Evolutionary conservation across 2,329 filamentous ascomycete genomes (phyloP), one percentile per base, ranked within the genome.

Genomic region (Sphaerostilbella broomeana): DNA sequence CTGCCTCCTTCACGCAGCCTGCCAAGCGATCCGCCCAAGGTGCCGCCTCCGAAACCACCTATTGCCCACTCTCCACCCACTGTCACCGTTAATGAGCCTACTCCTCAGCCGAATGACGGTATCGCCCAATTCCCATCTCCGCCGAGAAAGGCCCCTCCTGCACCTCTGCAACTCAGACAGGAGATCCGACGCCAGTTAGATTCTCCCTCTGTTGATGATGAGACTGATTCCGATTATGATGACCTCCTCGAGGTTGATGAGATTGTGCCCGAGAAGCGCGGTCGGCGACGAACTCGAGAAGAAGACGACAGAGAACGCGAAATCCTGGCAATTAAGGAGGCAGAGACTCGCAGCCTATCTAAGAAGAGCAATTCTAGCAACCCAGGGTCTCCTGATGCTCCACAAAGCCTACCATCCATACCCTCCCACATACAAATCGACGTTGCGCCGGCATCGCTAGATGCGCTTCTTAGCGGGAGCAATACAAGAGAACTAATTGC

Each of bases 261-360:
- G 47, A 67, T 81, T 35, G 67, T 73, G 0, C 63, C 73, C 24
- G 68, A 74, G 10, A 67, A 78, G 37, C 75, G 89, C 46, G 90
- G 88, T 7, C 77, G 88, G 43, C 74, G 86, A 51, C 86, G 84
- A 60, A 95, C 88, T 3, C 76, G 89, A 37, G 87, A 90, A 58
- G 86, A 95, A 46, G 89, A 95, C 53, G 87, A 95, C 50, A 73
- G 73, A 39, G 76, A 86, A 39, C 78, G 89, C 33, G 86, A 90
- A 55, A 69, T 78, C 11, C 60, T 80, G n/a, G 77, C 75, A 1
- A 58, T 75, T 32, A 73, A 79, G 53, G 80, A 88, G 51, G 76
- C 81, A 10, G 81, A 86, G 53, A 70, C 74, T 19, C 74, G 82
- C 43, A 88, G 84, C 59, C 64, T 77, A 20, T 89, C 85, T 0